Conservation (phyloP, 805 yeast genomes). For the Candida dajiaensis region DNA sequence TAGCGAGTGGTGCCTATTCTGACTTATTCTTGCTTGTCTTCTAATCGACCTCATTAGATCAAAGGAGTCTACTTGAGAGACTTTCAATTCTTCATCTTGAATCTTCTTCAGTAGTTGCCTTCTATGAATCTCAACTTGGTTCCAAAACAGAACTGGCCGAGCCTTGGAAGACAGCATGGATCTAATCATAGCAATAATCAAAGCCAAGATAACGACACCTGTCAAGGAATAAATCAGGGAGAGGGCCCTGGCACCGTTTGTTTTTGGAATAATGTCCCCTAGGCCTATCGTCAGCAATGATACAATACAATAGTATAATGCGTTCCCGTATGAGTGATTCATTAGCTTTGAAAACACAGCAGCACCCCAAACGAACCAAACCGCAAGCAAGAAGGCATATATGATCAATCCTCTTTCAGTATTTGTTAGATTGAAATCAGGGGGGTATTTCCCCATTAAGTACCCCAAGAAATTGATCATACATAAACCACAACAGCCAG, state of each 20-base stretch:
- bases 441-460: constrained; percentile 52
- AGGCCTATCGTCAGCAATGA: constrained; percentile 75
- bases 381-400: constrained; percentile 55
- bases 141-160: constrained; percentile 61
- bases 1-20: constrained; percentile 33
- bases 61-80: constrained; percentile 46
- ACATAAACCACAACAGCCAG: constrained; percentile 47
- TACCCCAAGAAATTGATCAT: constrained; percentile 60
- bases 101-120: constrained; percentile 23
- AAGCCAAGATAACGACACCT: constrained; percentile 70
- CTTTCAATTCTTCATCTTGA: constrained; percentile 8
- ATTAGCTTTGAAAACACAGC: constrained; percentile 45
- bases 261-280: constrained; percentile 62
- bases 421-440: constrained; percentile 58
- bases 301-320: constrained; percentile 66
- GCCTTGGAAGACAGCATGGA: constrained; percentile 56
- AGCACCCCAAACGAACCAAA: constrained; percentile 73
- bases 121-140: constrained; percentile 51
- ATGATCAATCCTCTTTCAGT: constrained; percentile 71
- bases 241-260: constrained; percentile 50
- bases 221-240: constrained; percentile 56
- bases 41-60: constrained; percentile 49
- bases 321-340: constrained; percentile 52
- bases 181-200: constrained; percentile 65
- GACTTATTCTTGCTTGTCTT: constrained; percentile 31